Conservation (phyloP, 108 stramenopile genomes). For the Pseudonitzschia multiseries region DNA sequence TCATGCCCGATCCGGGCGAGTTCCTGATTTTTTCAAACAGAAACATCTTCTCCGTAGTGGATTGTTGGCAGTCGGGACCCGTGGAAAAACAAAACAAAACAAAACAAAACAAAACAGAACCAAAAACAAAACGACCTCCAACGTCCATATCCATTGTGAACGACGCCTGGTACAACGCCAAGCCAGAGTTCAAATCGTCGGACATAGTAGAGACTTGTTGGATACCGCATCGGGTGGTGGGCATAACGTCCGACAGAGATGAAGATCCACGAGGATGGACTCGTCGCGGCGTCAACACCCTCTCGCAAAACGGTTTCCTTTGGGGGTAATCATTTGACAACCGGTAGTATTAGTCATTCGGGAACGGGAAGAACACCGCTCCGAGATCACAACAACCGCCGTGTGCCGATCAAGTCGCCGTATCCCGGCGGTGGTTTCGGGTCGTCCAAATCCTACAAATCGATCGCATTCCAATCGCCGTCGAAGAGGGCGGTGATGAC, state of each 20-base stretch:
- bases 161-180: neutral
- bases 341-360: too few relatives aligned
- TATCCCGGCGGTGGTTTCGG: neutral
- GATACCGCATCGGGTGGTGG: neutral
- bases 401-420: neutral
- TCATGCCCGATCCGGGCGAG: constrained; percentile 1
- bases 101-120: too few relatives aligned
- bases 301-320: constrained; percentile 23
- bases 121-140: neutral
- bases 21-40: neutral
- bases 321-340: neutral
- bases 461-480: neutral
- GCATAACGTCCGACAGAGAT: neutral
- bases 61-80: too few relatives aligned
- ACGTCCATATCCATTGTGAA: neutral
- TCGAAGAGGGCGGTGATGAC: neutral
- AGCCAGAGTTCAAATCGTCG: neutral
- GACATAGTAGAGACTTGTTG: neutral
- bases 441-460: too few relatives aligned
- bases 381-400: neutral
- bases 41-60: too few relatives aligned
- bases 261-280: constrained; percentile 35
- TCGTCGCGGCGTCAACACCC: neutral
- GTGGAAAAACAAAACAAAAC: too few relatives aligned
- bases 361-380: constrained; percentile 2